Conservation (phyloP, 768 basidiomycete species). For the Butyriboletus loyo region DNA sequence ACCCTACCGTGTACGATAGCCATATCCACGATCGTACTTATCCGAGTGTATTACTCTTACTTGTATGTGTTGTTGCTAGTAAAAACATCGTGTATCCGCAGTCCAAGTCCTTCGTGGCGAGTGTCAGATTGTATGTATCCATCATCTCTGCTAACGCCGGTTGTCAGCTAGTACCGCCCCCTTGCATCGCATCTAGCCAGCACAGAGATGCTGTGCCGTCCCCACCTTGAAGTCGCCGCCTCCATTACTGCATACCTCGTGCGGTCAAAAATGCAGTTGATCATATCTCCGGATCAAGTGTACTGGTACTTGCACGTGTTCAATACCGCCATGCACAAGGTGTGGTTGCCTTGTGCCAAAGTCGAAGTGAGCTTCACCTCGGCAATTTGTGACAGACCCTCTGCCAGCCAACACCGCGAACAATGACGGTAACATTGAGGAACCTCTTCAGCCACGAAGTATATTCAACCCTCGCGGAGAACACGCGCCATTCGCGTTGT, state of each 20-base stretch:
- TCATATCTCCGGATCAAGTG: slow-evolving; percentile 15
- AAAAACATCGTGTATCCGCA: no score
- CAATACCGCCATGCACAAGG: slow-evolving; percentile 1
- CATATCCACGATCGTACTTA: slow-evolving; percentile 7
- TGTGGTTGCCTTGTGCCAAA: slow-evolving; percentile 13
- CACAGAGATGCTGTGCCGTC: background rate
- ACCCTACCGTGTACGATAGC: slow-evolving; percentile 19
- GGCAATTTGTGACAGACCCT: slow-evolving; percentile 4
- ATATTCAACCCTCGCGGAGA: slow-evolving; percentile 26
- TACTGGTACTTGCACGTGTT: slow-evolving; percentile 16
- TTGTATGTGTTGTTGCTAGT: background rate
- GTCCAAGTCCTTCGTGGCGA: no score
- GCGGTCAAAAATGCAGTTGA: slow-evolving; percentile 14
- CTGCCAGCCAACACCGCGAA: slow-evolving; percentile 8
- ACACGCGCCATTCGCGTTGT: slow-evolving; percentile 32
- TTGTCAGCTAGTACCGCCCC: background rate
- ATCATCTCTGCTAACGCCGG: background rate
- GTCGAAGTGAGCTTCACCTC: slow-evolving; percentile 12
- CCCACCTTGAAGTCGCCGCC: background rate
- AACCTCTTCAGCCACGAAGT: slow-evolving; percentile 10
- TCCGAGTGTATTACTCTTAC: slow-evolving; percentile 1
- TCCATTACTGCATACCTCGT: slow-evolving; percentile 11
- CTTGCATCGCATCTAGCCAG: background rate
- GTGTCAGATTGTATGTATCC: background rate
- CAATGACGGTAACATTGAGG: slow-evolving; percentile 9